phyloP scores from a whole-genome alignment of 352 stramenopile species.

The Phytophthora pluvialis region DNA sequence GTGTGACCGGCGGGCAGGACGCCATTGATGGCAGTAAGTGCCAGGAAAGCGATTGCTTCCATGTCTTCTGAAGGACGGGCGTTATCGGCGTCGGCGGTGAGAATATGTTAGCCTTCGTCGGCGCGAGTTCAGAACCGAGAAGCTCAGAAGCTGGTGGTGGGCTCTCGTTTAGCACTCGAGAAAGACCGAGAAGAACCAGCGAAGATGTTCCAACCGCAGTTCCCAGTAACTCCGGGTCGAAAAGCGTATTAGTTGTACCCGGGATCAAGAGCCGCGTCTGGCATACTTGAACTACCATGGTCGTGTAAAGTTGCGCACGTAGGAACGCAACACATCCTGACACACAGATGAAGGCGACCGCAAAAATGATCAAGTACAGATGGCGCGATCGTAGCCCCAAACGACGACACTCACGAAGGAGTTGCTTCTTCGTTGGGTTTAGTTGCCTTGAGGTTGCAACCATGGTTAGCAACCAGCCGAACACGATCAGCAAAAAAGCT shows the following conservation, averaged over 20 bases:
- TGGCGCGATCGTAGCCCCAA: conserved; percentile 47
- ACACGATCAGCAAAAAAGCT: conserved; percentile 50
- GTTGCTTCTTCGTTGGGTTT: conserved; percentile 44
- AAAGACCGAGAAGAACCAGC: conserved; percentile 26
- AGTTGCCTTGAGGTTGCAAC: conserved; percentile 49
- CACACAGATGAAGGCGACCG: conserved; percentile 44
- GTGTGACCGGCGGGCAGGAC: conserved; percentile 28
- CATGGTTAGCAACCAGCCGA: conserved; percentile 57
- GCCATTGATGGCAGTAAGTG: conserved; percentile 17
- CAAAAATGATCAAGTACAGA: conserved; percentile 38
- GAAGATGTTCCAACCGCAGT: conserved; percentile 34
- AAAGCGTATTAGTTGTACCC: conserved; percentile 28
- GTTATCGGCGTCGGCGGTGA: conserved; percentile 3
- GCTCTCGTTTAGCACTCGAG: conserved; percentile 14
- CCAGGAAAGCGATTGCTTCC: conserved; percentile 2
- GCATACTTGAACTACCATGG: conserved; percentile 68
- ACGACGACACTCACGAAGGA: conserved; percentile 41
- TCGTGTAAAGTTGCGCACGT: conserved; percentile 75
- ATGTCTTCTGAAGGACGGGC: conserved; percentile 6
- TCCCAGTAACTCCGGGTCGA: conserved; percentile 56
- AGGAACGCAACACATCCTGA: conserved; percentile 66
- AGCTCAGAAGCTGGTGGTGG: neutral
- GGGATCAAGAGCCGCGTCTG: conserved; percentile 54
- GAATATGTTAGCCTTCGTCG: conserved; percentile 15
- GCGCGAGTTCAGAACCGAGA: neutral